A percentile compares a stretch with the other conserved stretches of the same genome.
Conservation (phyloP, 2,329 filamentous ascomycete species). For the Aciculosporium take region DNA sequence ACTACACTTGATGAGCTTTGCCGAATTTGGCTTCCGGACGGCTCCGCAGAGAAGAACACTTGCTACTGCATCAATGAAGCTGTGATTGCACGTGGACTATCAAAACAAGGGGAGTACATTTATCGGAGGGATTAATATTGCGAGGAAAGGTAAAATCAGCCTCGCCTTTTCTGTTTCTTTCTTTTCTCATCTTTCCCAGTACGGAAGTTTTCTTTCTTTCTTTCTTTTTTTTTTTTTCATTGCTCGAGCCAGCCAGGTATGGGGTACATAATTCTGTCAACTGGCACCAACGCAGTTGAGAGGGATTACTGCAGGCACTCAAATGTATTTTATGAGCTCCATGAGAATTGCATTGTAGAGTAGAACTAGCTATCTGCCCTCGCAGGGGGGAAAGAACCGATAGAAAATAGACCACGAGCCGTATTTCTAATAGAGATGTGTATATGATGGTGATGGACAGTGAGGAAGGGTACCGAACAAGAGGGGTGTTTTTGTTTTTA, state of each 20-base stretch:
- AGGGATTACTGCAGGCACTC: background rate
- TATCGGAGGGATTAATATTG: slow-evolving; percentile 2
- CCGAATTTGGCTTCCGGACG: slow-evolving; percentile 1
- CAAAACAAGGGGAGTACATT: slow-evolving; percentile 1
- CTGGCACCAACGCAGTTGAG: background rate
- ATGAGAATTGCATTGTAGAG: slow-evolving; percentile 6
- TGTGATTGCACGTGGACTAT: background rate
- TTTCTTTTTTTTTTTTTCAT: background rate
- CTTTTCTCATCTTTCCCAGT: slow-evolving; percentile 1
- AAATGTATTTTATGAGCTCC: slow-evolving; percentile 6
- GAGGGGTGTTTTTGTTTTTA: background rate
- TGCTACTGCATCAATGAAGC: background rate
- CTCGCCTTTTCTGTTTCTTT: slow-evolving; percentile 1
- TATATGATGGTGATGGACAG: too few relatives aligned
- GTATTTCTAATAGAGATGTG: slow-evolving; percentile 2
- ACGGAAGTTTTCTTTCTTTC: background rate
- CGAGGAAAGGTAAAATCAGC: background rate
- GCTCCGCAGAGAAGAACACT: background rate
- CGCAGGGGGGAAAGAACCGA: slow-evolving; percentile 5
- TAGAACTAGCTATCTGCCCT: slow-evolving; percentile 8
- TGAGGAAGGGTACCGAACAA: background rate
- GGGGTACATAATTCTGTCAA: background rate
- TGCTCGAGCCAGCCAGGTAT: slow-evolving; percentile 4
- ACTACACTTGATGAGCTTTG: slow-evolving; percentile 9
- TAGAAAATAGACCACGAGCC: slow-evolving; percentile 8